Evolutionary conservation across 345 rosid species (phyloP).

Genomic region (Geranium brycei): DNA sequence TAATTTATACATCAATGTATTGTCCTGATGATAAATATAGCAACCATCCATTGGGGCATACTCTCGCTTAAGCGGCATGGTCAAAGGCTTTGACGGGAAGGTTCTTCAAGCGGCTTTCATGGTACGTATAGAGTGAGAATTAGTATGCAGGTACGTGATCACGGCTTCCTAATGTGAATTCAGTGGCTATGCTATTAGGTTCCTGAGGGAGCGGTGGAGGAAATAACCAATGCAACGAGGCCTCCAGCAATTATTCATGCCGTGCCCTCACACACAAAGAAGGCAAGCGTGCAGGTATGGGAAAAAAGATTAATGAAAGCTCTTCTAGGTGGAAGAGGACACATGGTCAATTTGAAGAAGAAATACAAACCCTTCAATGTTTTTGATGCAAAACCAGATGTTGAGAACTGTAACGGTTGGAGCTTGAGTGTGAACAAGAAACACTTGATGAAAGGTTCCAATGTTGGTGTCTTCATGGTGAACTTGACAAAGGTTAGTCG

Average conservation of each 20-base stretch:
- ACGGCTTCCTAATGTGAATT: too few relatives aligned
- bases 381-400: conserved; percentile 19
- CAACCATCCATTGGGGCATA: conserved; percentile 61
- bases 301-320: conserved; percentile 11
- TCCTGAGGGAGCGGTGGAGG: conserved; percentile 17
- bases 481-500: conserved; percentile 27
- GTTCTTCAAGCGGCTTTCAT: conserved; percentile 57
- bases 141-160: too few relatives aligned
- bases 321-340: conserved; percentile 2
- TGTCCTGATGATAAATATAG: conserved; percentile 14
- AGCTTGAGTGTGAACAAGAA: conserved; percentile 21
- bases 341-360: conserved; percentile 4
- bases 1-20: too few relatives aligned
- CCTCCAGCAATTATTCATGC: conserved; percentile 20
- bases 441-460: conserved; percentile 16
- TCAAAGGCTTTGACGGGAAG: conserved; percentile 53
- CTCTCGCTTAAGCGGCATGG: conserved; percentile 46
- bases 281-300: conserved; percentile 3
- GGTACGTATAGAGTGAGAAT: conserved; percentile 19
- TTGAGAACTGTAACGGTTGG: conserved; percentile 37
- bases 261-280: background rate
- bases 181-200: too few relatives aligned
- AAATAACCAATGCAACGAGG: conserved; percentile 15
- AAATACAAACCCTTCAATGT: conserved; percentile 21
- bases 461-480: conserved; percentile 33